These are phyloP conservation scores for Moesziomyces aphidis DNA, from an alignment of 1,284 basidiomycete genomes.

Conservation along the genomic window DNA sequence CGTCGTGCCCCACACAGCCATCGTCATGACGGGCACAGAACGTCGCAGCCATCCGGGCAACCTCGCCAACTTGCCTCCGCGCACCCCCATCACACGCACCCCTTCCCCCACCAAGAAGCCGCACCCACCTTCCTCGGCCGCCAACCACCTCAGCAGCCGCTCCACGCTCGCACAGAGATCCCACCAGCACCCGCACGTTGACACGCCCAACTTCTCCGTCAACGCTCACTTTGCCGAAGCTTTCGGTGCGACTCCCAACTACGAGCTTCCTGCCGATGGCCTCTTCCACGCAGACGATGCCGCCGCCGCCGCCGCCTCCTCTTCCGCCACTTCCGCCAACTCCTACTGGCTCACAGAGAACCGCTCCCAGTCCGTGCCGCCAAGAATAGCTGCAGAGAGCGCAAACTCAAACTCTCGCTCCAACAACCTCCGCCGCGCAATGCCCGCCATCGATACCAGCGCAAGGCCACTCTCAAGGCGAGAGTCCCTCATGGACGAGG, in stretches of 20 bases:
- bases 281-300: conserved; percentile 17
- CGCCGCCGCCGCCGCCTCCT: conserved; percentile 1
- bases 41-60: conserved; percentile 37
- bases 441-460: conserved; percentile 43
- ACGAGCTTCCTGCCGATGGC: conserved; percentile 41
- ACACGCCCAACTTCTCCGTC: conserved; percentile 12
- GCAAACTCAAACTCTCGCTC: conserved; percentile 12
- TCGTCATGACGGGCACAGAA: conserved; percentile 41
- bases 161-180: conserved; percentile 28
- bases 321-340: conserved; percentile 10
- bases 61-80: conserved; percentile 20
- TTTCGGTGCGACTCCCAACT: conserved; percentile 47
- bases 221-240: conserved; percentile 9
- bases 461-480: conserved; percentile 23
- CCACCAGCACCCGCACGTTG: conserved; percentile 29
- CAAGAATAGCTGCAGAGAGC: conserved; percentile 23
- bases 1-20: not conserved
- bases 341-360: conserved; percentile 30
- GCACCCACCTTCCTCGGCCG: conserved; percentile 9
- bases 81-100: conserved; percentile 21
- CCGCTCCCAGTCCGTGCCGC: conserved; percentile 43
- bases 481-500: conserved; percentile 35
- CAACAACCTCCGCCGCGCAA: conserved; percentile 15
- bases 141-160: conserved; percentile 9
- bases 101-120: conserved; percentile 29